Evolutionary conservation across 2,329 filamentous ascomycete species (phyloP), one percentile per base, ranked within the genome.

Genomic region (Xylariaceae sp.): DNA sequence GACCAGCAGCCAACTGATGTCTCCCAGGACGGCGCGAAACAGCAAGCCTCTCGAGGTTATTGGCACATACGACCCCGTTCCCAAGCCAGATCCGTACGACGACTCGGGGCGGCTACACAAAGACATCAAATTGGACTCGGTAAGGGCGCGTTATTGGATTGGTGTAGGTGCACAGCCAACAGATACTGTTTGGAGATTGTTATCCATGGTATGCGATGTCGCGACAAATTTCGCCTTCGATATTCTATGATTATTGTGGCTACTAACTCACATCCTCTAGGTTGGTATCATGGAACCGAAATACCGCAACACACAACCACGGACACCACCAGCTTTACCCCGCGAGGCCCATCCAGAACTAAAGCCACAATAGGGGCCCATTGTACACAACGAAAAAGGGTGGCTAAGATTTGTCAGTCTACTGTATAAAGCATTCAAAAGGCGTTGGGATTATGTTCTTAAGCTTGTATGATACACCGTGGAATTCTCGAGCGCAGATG

Each of bases 111-210:
- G 85, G 53, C 82, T 89, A 50, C 91, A 89, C 78, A 99, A 99
- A 75, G 92, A 97, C 63, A 89, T 99, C 70, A 87, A 91, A 67
- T 81, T 99, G 11, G 94, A 99, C 73, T 77, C 83, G 6, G 78
- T 84, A 61, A 81, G 94, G 55, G 89, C 93, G 52, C 87, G 88
- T 73, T 99, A 99, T 77, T 99, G 94, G 94, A 81, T 99, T 29
- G 94, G 94, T 70, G 93, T 97, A 3, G 94, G 94, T 1, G 94
- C 94, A 50, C 94, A 99, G 76, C 94, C 94, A 8, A 92, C 89
- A 58, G 91, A 97, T 63, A 86, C 90, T 3, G 90, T 89, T 29
- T 96, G 92, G 92, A 82, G 91, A 70, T 73, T 97, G 65, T 77
- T 99, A 64, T 83, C 83, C 50, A 88, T 96, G 90, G 91, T 92